These are phyloP conservation scores for Pseudocercospora musae DNA, from an alignment of 2,329 filamentous ascomycete genomes.

Conservation along the genomic window DNA sequence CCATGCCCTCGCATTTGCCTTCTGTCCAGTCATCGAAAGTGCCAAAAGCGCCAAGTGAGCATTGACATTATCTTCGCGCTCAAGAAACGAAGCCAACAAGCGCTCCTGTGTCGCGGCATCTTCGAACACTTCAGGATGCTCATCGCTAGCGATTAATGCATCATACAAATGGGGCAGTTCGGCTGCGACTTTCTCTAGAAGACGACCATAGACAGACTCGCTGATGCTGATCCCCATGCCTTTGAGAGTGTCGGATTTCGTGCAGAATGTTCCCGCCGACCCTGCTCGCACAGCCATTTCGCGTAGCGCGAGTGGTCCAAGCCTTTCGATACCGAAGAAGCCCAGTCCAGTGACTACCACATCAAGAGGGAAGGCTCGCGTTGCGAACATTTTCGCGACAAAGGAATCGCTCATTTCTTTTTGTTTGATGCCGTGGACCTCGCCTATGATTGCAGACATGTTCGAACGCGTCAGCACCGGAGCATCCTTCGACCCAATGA, in stretches of 20 bases:
- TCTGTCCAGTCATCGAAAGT: slow-evolving; percentile 39
- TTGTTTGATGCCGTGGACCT: slow-evolving; percentile 43
- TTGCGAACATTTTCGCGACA: slow-evolving; percentile 78
- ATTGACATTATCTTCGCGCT: slow-evolving; percentile 49
- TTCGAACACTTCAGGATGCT: slow-evolving; percentile 63
- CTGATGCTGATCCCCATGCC: slow-evolving; percentile 61
- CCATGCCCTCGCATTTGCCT: slow-evolving; percentile 40
- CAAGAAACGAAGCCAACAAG: slow-evolving; percentile 53
- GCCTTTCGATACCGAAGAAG: slow-evolving; percentile 66
- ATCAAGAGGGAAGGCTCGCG: slow-evolving; percentile 68
- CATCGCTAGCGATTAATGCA: slow-evolving; percentile 56
- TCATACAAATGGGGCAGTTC: slow-evolving; percentile 53
- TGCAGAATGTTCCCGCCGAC: slow-evolving; percentile 54
- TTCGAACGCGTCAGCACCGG: slow-evolving; percentile 23
- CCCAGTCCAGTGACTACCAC: slow-evolving; percentile 67
- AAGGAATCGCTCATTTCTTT: slow-evolving; percentile 61
- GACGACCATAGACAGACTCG: slow-evolving; percentile 61
- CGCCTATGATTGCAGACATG: slow-evolving; percentile 36
- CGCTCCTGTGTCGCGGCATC: slow-evolving; percentile 53
- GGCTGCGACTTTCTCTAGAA: slow-evolving; percentile 62
- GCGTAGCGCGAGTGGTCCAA: slow-evolving; percentile 74
- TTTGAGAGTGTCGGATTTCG: slow-evolving; percentile 60
- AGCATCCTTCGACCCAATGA: background rate
- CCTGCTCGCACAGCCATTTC: slow-evolving; percentile 68
- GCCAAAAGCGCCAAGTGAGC: slow-evolving; percentile 57